A percentile compares a stretch with the other conserved stretches of the same genome.
Evolutionary conservation across 495 filamentous ascomycete genomes (phyloP).

Genomic region (Lepidopterella palustris): DNA sequence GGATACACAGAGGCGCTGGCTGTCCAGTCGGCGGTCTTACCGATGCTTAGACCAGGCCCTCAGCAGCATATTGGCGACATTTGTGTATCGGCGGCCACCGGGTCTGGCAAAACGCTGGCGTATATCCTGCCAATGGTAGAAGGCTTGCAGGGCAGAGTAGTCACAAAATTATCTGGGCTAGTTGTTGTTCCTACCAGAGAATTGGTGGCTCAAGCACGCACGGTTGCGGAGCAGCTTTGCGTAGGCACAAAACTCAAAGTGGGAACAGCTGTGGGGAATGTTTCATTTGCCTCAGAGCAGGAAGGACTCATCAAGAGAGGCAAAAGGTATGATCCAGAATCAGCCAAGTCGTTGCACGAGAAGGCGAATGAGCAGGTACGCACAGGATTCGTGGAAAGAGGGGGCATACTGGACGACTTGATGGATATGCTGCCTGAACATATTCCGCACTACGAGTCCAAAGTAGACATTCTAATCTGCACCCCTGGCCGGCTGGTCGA

Average conservation of each 20-base stretch:
- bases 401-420: slow-evolving; percentile 42
- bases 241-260: slow-evolving; percentile 61
- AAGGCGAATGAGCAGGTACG: slow-evolving; percentile 25
- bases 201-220: slow-evolving; percentile 73
- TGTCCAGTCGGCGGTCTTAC: slow-evolving; percentile 75
- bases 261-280: slow-evolving; percentile 74
- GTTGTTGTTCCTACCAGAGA: slow-evolving; percentile 88
- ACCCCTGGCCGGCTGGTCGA: slow-evolving; percentile 91
- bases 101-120: slow-evolving; percentile 88
- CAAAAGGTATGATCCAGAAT: slow-evolving; percentile 54
- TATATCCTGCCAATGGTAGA: slow-evolving; percentile 83
- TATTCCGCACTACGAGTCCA: slow-evolving; percentile 55
- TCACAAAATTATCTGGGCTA: slow-evolving; percentile 62
- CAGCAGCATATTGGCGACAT: slow-evolving; percentile 62
- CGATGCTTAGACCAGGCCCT: slow-evolving; percentile 59
- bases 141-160: slow-evolving; percentile 52
- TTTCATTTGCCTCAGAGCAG: slow-evolving; percentile 70
- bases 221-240: slow-evolving; percentile 62
- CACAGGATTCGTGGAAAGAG: slow-evolving; percentile 34
- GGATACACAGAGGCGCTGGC: slow-evolving; percentile 73
- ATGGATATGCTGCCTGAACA: slow-evolving; percentile 49
- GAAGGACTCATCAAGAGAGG: slow-evolving; percentile 53
- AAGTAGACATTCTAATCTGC: slow-evolving; percentile 82
- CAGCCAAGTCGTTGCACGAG: slow-evolving; percentile 37
- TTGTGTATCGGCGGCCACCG: slow-evolving; percentile 82